A percentile compares a stretch with the other conserved stretches of the same genome.
These are phyloP conservation scores for Megacollybia marginata DNA, from an alignment of 768 basidiomycete genomes.

Conservation along the genomic window DNA sequence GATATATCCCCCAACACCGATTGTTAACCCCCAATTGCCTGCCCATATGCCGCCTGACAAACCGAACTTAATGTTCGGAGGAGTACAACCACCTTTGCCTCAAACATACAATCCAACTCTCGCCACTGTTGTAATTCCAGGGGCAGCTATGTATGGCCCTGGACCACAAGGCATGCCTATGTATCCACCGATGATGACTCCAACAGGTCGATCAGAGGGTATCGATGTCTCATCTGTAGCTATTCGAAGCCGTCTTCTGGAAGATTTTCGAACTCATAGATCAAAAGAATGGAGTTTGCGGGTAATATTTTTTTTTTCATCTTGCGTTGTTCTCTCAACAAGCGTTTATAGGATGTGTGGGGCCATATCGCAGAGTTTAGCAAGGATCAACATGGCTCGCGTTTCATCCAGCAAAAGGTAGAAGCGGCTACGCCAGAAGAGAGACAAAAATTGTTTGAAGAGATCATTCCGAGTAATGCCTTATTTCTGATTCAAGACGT, in stretches of 20 bases:
- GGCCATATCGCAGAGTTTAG: constrained; percentile 89
- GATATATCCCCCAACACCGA: constrained; percentile 50
- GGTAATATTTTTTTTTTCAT: constrained; percentile 33
- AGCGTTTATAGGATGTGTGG: constrained; percentile 62
- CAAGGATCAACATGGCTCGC: constrained; percentile 94
- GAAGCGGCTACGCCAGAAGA: constrained; percentile 73
- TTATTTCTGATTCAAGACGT: constrained; percentile 83
- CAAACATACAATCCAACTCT: too few relatives aligned
- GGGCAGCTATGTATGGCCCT: constrained; percentile 37
- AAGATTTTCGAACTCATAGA: constrained; percentile 81
- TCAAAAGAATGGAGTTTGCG: constrained; percentile 73
- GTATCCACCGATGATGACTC: constrained; percentile 26
- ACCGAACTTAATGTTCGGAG: too few relatives aligned
- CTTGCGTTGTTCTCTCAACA: not conserved
- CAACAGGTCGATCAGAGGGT: constrained; percentile 33
- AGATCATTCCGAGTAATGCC: constrained; percentile 73
- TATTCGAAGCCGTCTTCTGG: constrained; percentile 65
- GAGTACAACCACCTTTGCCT: too few relatives aligned
- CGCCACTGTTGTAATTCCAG: constrained; percentile 31
- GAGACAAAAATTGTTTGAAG: constrained; percentile 73
- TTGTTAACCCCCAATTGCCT: constrained; percentile 17
- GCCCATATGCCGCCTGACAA: constrained; percentile 39
- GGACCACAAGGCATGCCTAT: constrained; percentile 25
- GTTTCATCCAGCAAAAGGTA: constrained; percentile 89
- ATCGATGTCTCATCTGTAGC: constrained; percentile 24